Evolutionary conservation across 352 stramenopile genomes (phyloP), one percentile per base, ranked within the genome.

Genomic region (Globisporangium heterothallicum): DNA sequence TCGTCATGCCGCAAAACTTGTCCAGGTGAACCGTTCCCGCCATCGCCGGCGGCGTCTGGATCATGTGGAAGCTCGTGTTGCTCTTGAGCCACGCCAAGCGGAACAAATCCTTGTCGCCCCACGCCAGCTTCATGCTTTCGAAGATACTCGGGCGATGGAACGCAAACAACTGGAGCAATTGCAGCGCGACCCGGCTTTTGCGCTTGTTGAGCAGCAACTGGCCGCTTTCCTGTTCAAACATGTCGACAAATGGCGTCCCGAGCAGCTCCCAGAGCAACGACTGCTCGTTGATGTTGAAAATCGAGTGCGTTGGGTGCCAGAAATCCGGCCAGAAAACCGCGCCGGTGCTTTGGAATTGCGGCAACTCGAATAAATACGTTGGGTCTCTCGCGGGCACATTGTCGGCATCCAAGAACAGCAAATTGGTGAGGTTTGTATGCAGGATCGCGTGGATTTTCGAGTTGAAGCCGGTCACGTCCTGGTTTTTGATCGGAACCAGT

Each of bases 151-250:
- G 74, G 6, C 64, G 44, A 22, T 74, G 63, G 40, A 82, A 78
- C 19, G 55, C 65, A 40, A 80, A 78, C 10, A 74, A 48, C 48
- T 64, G 56, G 3, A 72, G 62, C 10, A 68, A 43, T 6, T 72
- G 49, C 12, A 82, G 35, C 4, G 74, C 46, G 0, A 52, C 57
- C n/a, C 60, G 46, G 44, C 72, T 65, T n/a, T 53, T 66, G 16
- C 49, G 46, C 42, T 68, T 63, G 36, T 85, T 59, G 19, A 88
- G 69, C 8, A 84, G 48, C 10, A 88, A 18, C 41, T 88, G 77
- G 0, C 74, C 77, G 29, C 73, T 85, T 41, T 88, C 77, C 61
- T 87, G 76, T 49, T 87, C 74, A 38, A 86, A 86, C 74, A 83
- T 84, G 61, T 81, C 60, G 7, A 80, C 64, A 32, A 65, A 80